These are phyloP conservation scores for Nepenthes mirabilis DNA, from an alignment of 148 eudicot genomes.

Conservation along the genomic window DNA sequence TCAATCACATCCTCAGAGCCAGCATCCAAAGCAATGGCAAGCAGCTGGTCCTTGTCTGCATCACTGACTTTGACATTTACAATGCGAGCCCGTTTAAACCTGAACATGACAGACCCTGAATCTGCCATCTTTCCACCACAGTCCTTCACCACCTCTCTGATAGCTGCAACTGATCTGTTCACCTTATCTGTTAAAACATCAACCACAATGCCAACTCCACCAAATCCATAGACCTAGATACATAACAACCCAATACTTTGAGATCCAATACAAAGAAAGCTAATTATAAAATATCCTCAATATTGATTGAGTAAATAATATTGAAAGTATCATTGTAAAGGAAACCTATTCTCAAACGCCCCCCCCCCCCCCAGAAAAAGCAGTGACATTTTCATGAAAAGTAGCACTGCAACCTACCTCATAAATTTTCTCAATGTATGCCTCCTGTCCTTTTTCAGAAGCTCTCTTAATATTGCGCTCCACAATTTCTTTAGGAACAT, in stretches of 20 bases:
- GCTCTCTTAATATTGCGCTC: slow-evolving; percentile 96
- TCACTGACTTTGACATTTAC: slow-evolving; percentile 58
- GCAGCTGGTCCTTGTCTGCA: slow-evolving; percentile 68
- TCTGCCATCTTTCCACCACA: slow-evolving; percentile 98
- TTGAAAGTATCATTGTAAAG: no score
- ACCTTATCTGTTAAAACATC: slow-evolving; percentile 76
- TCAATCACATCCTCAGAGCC: slow-evolving; percentile 95
- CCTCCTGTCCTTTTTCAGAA: slow-evolving; percentile 94
- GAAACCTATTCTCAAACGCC: not conserved
- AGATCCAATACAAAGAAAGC: not conserved
- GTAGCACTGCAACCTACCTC: slow-evolving; percentile 34
- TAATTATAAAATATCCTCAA: no score
- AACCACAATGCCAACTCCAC: slow-evolving; percentile 87
- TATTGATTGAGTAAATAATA: no score
- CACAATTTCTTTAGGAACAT: slow-evolving; percentile 83
- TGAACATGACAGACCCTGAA: slow-evolving; percentile 84
- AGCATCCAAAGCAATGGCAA: slow-evolving; percentile 80
- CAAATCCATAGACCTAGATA: slow-evolving; percentile 83
- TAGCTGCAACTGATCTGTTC: slow-evolving; percentile 63
- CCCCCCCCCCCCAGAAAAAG: not conserved
- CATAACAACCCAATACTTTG: slow-evolving; percentile 1
- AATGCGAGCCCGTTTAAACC: slow-evolving; percentile 74
- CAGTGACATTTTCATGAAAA: slow-evolving; percentile 1
- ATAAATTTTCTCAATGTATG: slow-evolving; percentile 72
- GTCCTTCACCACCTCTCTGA: slow-evolving; percentile 74